These are phyloP conservation scores for Yamadazyma olivae DNA, from an alignment of 805 yeast species.

Conservation along the genomic window DNA sequence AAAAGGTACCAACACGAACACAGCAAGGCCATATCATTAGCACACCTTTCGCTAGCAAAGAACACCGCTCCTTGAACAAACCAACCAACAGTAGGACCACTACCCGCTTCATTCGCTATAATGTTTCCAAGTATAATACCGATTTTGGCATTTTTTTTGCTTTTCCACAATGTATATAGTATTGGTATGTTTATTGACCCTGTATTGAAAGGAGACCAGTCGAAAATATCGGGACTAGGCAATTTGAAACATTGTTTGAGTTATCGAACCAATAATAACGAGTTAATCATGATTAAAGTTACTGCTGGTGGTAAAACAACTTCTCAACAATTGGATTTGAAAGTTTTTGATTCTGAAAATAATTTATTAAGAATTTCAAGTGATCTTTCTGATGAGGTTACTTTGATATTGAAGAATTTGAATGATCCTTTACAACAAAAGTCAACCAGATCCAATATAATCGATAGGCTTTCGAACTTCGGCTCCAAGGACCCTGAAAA, in stretches of 20 bases:
- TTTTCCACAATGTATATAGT: no score
- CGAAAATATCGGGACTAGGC: slow-evolving; percentile 24
- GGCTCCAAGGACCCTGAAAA: slow-evolving; percentile 9
- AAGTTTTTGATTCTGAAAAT: slow-evolving; percentile 35
- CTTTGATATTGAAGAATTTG: slow-evolving; percentile 35
- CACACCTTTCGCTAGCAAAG: no score
- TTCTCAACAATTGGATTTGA: slow-evolving; percentile 34
- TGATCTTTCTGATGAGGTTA: slow-evolving; percentile 27
- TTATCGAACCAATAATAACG: slow-evolving; percentile 35
- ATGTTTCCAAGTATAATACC: no score
- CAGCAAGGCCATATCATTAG: no score
- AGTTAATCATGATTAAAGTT: slow-evolving; percentile 32
- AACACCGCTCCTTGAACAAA: no score
- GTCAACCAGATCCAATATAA: slow-evolving; percentile 7
- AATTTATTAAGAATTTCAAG: slow-evolving; percentile 30
- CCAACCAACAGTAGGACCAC: no score
- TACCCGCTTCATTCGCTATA: no score
- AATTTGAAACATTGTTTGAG: slow-evolving; percentile 34
- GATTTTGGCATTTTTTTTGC: no score
- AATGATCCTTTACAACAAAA: slow-evolving; percentile 20
- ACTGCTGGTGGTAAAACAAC: slow-evolving; percentile 27
- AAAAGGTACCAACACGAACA: no score
- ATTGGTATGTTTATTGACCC: slow-evolving; percentile 38
- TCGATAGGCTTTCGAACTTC: slow-evolving; percentile 8
- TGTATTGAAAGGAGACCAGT: slow-evolving; percentile 25